phyloP scores from a whole-genome alignment of 768 basidiomycete species.

The Hypholoma sublateritium region DNA sequence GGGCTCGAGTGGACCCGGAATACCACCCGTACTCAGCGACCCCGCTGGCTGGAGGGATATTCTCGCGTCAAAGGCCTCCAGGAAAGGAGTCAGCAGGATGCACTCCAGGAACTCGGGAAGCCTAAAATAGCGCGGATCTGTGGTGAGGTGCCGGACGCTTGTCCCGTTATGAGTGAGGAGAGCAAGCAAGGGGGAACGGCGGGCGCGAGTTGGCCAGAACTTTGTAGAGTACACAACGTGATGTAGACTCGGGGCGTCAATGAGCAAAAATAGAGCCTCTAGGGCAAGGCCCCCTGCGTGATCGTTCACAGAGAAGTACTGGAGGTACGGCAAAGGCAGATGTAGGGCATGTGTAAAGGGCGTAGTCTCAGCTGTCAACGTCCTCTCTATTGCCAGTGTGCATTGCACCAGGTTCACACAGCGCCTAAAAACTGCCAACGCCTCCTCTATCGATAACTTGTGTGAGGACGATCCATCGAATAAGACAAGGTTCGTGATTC shows the following conservation, averaged over 20 bases:
- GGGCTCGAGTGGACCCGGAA: too few relatives aligned
- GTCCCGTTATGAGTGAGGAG: conserved; percentile 3
- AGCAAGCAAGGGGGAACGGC: conserved; percentile 5
- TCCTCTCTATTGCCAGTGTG: background rate
- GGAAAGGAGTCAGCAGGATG: background rate
- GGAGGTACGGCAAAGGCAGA: conserved; percentile 7
- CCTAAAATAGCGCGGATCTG: background rate
- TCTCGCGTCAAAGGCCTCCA: background rate
- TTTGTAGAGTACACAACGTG: conserved; percentile 1
- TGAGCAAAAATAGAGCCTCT: background rate
- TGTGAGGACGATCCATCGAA: background rate
- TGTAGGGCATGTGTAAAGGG: background rate
- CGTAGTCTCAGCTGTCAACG: background rate
- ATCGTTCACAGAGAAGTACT: conserved; percentile 7
- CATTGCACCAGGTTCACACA: conserved; percentile 6
- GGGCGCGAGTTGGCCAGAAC: background rate
- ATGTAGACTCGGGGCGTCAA: background rate
- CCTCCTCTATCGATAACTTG: background rate
- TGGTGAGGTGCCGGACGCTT: background rate
- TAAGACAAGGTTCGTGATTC: conserved; percentile 5
- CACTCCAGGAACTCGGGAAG: background rate
- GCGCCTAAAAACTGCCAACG: background rate
- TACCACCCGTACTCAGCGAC: too few relatives aligned
- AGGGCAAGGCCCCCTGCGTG: background rate
- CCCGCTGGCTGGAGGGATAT: background rate